These are phyloP conservation scores for Thielaviopsis musarum DNA, from an alignment of 2,329 filamentous ascomycete species.

Conservation along the genomic window DNA sequence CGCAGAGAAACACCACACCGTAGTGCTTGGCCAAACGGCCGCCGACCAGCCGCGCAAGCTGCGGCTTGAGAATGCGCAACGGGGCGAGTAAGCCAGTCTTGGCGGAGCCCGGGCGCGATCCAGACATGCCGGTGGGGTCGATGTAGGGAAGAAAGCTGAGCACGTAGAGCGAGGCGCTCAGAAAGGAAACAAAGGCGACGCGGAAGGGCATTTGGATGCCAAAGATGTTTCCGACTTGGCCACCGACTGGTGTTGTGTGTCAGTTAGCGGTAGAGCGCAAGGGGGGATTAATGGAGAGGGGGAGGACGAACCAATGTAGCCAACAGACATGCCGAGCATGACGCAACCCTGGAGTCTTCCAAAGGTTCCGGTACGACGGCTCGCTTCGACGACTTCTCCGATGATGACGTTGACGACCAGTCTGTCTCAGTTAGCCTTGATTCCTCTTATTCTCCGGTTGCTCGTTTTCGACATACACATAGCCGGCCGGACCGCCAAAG, in stretches of 20 bases:
- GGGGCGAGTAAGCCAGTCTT: slow-evolving; percentile 44
- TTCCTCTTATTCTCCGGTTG: not conserved
- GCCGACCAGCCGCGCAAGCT: slow-evolving; percentile 31
- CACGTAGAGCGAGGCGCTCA: slow-evolving; percentile 26
- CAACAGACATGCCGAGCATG: slow-evolving; percentile 49
- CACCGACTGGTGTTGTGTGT: slow-evolving; percentile 29
- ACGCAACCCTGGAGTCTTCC: slow-evolving; percentile 49
- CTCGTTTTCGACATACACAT: slow-evolving; percentile 28
- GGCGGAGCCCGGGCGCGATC: slow-evolving; percentile 20
- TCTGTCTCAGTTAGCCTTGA: slow-evolving; percentile 15
- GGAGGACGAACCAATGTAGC: slow-evolving; percentile 34
- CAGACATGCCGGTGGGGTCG: slow-evolving; percentile 24
- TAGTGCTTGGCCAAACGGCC: slow-evolving; percentile 38
- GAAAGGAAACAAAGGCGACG: slow-evolving; percentile 41
- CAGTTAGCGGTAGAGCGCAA: not conserved
- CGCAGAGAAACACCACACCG: slow-evolving; percentile 45
- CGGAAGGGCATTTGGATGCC: slow-evolving; percentile 49
- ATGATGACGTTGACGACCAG: slow-evolving; percentile 53
- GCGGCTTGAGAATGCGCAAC: slow-evolving; percentile 42
- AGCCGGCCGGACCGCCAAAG: slow-evolving; percentile 51
- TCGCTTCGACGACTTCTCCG: slow-evolving; percentile 43
- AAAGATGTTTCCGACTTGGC: slow-evolving; percentile 44
- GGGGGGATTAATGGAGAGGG: not conserved
- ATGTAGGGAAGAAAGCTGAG: slow-evolving; percentile 32
- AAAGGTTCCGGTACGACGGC: slow-evolving; percentile 44